Evolutionary conservation across 1,284 basidiomycete species (phyloP), one percentile per base, ranked within the genome.

Genomic region (Cryptococcus depauperatus): DNA sequence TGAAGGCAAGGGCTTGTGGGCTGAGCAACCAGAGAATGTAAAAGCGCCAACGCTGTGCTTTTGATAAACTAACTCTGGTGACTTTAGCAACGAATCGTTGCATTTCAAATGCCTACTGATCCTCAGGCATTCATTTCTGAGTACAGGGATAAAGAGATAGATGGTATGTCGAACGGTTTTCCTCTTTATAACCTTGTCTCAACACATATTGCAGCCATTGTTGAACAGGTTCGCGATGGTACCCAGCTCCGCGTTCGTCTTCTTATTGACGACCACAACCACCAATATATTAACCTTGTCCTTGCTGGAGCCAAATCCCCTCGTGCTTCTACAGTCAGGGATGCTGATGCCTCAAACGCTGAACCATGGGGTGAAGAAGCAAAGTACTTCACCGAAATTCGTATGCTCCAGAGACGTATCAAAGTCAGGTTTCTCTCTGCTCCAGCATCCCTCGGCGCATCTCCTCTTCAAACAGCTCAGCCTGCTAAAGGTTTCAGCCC

Each of bases 151-250:
- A 85, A 89, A 66, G 74, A 80, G 9, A 74, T 97, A 50, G 89
- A 96, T 62, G 87, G 87, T 83, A 70, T 10, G 26, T 41, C 28
- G 22, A 16, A 35, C 19, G 37, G 32, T 25, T 16, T 37, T 22
- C 19, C 10, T 14, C 13, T 21, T 35, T 18, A 10, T 11, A 32
- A 45, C 29, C 35, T 43, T 19, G 13, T 23, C 19, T 14, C 23
- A 21, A 5, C 30, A 23, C 32, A n/a, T 18, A 28, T 4, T n/a
- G n/a, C 50, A 89, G 89, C 84, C 43, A 79, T 93, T 52, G 87
- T 98, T 50, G 93, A 98, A 71, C 83, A 87, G 69, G 90, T 97
- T 45, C 80, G 86, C 43, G 92, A 98, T 66, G 93, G 92, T 39
- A 85, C 85, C 33, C 92, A 89, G 41, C 75, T 97, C 29, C 85